Percentiles rank a stretch among this genome's conserved stretches.
Conservation (phyloP, 768 basidiomycete genomes). For the Strobilomyces echinocephalus region DNA sequence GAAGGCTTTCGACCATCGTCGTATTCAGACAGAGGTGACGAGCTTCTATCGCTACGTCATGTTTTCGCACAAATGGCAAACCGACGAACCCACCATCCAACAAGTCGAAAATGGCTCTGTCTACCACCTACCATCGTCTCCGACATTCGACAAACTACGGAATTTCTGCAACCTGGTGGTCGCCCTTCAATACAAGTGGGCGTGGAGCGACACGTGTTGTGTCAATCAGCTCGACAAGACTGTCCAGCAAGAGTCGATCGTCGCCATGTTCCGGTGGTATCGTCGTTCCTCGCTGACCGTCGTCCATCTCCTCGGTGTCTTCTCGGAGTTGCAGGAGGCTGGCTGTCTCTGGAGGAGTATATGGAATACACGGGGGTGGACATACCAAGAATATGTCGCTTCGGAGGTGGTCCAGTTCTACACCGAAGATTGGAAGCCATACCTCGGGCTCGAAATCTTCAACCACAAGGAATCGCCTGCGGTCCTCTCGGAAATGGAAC, state of each 20-base stretch:
- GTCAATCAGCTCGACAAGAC: not conserved
- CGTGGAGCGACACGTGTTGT: not conserved
- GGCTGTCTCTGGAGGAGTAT: not conserved
- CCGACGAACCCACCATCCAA: not conserved
- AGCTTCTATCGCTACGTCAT: not conserved
- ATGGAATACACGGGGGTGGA: not conserved
- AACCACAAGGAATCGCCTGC: not conserved
- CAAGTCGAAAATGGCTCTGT: not conserved
- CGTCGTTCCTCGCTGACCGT: not conserved
- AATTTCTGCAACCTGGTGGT: not conserved
- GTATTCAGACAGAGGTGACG: not conserved
- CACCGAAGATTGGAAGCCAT: not conserved
- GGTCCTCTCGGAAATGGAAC: too few species aligned
- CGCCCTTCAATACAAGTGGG: not conserved
- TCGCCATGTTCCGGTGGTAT: slow-evolving; percentile 1
- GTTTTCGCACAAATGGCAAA: not conserved
- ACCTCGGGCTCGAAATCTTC: not conserved
- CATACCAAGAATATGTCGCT: not conserved
- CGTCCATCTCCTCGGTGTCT: not conserved
- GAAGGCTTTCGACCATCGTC: not conserved
- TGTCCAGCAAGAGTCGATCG: not conserved
- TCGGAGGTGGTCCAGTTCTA: not conserved
- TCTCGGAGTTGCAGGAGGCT: not conserved
- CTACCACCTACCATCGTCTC: not conserved
- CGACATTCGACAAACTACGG: not conserved